Evolutionary conservation across 2,329 filamentous ascomycete species (phyloP).

Genomic region (Aspergillus arachidicola): DNA sequence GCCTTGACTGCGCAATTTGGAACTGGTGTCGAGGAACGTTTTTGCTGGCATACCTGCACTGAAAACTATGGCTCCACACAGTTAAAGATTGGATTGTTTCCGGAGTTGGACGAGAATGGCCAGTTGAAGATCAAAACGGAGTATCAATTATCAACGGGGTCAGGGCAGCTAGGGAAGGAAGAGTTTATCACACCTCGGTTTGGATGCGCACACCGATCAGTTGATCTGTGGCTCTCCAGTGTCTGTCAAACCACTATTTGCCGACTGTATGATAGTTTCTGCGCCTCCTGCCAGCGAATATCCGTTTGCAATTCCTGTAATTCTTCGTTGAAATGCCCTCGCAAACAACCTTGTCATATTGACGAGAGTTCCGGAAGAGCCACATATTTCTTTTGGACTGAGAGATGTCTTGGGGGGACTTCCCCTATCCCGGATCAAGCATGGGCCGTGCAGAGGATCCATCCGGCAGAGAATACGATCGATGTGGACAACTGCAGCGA

Average conservation of each 20-base stretch:
- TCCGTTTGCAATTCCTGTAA: slow-evolving; percentile 40
- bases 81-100: slow-evolving; percentile 38
- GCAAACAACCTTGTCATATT: slow-evolving; percentile 33
- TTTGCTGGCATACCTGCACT: slow-evolving; percentile 42
- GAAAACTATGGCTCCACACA: slow-evolving; percentile 38
- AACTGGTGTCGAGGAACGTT: slow-evolving; percentile 31
- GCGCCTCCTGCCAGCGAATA: slow-evolving; percentile 39
- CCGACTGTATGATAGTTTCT: slow-evolving; percentile 35
- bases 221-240: slow-evolving; percentile 44
- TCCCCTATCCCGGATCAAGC: slow-evolving; percentile 30
- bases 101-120: slow-evolving; percentile 35
- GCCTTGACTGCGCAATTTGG: slow-evolving; percentile 33
- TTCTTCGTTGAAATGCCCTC: slow-evolving; percentile 36
- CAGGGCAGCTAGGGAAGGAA: slow-evolving; percentile 40
- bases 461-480: slow-evolving; percentile 39
- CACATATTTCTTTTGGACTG: slow-evolving; percentile 40
- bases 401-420: slow-evolving; percentile 35
- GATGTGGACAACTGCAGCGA: slow-evolving; percentile 41
- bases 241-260: slow-evolving; percentile 42
- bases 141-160: slow-evolving; percentile 37
- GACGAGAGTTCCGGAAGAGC: slow-evolving; percentile 27
- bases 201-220: slow-evolving; percentile 42
- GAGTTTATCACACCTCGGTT: slow-evolving; percentile 43
- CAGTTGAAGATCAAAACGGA: slow-evolving; percentile 39
- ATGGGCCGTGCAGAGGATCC: slow-evolving; percentile 41